Conservation (phyloP, 768 basidiomycete genomes). For the Cubamyces lactineus region DNA sequence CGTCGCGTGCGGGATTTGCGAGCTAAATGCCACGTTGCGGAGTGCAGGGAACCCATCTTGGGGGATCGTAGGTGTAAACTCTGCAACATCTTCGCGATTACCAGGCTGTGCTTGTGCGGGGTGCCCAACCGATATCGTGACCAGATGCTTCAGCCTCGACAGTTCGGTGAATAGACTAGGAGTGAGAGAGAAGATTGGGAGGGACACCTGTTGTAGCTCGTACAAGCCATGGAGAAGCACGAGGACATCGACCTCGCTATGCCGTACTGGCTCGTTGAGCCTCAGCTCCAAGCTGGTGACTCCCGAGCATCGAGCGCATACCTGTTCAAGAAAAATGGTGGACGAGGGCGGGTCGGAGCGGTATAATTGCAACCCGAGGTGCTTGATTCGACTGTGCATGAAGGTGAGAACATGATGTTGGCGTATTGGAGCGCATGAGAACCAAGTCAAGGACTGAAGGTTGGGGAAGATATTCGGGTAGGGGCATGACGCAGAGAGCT, state of each 20-base stretch:
- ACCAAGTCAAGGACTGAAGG: conserved; percentile 55
- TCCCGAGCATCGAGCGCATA: conserved; percentile 50
- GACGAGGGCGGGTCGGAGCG: conserved; percentile 39
- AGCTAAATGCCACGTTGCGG: conserved; percentile 52
- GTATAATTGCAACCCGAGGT: conserved; percentile 33
- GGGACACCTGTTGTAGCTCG: conserved; percentile 47
- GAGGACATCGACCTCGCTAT: conserved; percentile 45
- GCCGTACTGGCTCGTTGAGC: conserved; percentile 40
- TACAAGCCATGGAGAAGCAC: conserved; percentile 44
- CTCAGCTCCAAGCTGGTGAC: conserved; percentile 51
- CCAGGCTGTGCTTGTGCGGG: conserved; percentile 50
- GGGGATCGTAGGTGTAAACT: conserved; percentile 46
- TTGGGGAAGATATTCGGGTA: conserved; percentile 57
- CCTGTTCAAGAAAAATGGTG: conserved; percentile 35
- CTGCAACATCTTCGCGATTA: conserved; percentile 44
- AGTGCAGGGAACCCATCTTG: conserved; percentile 55
- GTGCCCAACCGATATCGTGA: conserved; percentile 51
- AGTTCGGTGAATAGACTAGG: conserved; percentile 47
- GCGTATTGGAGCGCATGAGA: conserved; percentile 22
- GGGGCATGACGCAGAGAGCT: conserved; percentile 57
- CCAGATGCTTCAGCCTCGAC: conserved; percentile 47
- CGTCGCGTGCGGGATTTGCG: conserved; percentile 38
- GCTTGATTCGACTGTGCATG: conserved; percentile 55
- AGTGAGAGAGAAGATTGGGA: conserved; percentile 58
- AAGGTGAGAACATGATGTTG: conserved; percentile 50